Conservation (phyloP, 2,329 filamentous ascomycete genomes). For the Mycosphaerella arachidis region DNA sequence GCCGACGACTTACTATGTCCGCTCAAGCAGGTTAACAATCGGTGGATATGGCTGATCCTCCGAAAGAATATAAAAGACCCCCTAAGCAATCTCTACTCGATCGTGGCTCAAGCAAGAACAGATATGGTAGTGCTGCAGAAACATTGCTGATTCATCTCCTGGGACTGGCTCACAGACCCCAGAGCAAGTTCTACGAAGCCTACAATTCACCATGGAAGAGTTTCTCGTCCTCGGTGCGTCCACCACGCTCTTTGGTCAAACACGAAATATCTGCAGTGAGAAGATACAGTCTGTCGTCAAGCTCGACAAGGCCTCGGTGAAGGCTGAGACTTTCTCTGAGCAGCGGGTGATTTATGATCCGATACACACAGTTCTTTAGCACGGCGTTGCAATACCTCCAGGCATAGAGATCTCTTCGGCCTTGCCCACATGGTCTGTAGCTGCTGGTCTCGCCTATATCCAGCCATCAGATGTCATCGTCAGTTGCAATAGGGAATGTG, state of each 20-base stretch:
- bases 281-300: not conserved
- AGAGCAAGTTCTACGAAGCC: not conserved
- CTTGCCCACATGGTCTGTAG: too few species aligned
- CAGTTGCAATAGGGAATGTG: too few species aligned
- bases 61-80: not conserved
- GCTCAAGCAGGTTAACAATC: not conserved
- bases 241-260: not conserved
- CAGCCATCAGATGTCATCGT: too few species aligned
- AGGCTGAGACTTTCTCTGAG: not conserved
- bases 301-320: not conserved
- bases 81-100: not conserved
- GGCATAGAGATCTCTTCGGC: too few species aligned
- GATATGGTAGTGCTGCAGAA: not conserved
- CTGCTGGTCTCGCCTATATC: too few species aligned
- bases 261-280: not conserved
- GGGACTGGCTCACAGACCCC: not conserved
- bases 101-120: not conserved
- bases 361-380: too few species aligned
- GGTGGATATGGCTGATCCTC: not conserved
- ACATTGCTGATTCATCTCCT: not conserved
- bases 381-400: too few species aligned
- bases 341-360: not conserved
- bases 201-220: not conserved
- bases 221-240: not conserved
- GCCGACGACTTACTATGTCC: slow-evolving; percentile 1